These are phyloP conservation scores for Globisporangium megalacanthum DNA, from an alignment of 352 stramenopile species.

Conservation along the genomic window DNA sequence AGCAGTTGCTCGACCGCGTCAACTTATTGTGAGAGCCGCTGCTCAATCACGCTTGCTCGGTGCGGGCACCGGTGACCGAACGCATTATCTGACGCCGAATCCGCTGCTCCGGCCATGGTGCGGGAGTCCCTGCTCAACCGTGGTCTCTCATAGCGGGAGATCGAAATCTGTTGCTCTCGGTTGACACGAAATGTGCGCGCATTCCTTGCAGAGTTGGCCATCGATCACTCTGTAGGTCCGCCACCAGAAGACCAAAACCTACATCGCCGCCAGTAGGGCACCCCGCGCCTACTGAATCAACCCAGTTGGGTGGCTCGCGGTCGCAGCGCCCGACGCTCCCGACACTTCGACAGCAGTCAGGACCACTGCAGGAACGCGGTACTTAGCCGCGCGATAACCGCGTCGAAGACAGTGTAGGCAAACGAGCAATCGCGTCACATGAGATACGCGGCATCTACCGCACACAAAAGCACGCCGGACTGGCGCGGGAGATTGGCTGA, in stretches of 20 bases:
- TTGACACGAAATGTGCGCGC: too few relatives aligned
- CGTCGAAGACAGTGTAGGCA: not conserved
- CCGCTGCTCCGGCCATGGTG: too few relatives aligned
- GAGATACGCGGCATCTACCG: too few relatives aligned
- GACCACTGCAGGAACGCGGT: not conserved
- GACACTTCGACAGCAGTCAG: not conserved
- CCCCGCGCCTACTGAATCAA: not conserved
- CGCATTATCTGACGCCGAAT: too few relatives aligned
- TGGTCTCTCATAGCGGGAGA: not conserved
- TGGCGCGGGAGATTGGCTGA: not conserved
- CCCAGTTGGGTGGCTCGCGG: not conserved
- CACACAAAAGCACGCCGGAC: too few relatives aligned
- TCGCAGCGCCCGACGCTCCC: too few relatives aligned
- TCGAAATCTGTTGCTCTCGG: not conserved
- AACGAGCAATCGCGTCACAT: too few relatives aligned
- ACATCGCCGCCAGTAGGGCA: not conserved
- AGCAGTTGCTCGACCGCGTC: too few relatives aligned
- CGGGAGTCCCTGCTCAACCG: slow-evolving; percentile 14
- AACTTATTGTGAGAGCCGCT: too few relatives aligned
- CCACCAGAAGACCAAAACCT: not conserved
- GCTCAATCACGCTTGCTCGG: too few relatives aligned
- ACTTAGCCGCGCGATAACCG: too few relatives aligned
- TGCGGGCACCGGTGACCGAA: too few relatives aligned
- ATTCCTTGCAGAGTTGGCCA: not conserved
- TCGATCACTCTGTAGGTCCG: not conserved